A percentile compares a stretch with the other conserved stretches of the same genome.
These are phyloP conservation scores for Colletotrichum sp. DNA, from an alignment of 2,329 filamentous ascomycete species.

Conservation along the genomic window DNA sequence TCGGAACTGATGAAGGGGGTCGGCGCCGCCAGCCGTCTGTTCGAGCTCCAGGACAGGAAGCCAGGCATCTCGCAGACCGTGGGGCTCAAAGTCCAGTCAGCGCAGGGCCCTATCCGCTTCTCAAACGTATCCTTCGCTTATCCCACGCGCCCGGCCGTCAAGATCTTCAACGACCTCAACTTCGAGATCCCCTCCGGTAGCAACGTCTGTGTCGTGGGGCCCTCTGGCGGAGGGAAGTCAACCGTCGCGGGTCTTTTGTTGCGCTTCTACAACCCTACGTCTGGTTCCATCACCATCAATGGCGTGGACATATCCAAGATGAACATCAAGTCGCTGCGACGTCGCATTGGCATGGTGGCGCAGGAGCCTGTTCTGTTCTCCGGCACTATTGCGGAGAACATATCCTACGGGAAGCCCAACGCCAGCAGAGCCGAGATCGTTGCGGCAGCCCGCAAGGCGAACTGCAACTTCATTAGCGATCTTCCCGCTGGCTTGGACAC, in stretches of 20 bases:
- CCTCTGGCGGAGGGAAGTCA: slow-evolving; percentile 94
- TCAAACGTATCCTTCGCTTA: slow-evolving; percentile 88
- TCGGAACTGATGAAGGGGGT: slow-evolving; percentile 99
- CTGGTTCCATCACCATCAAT: slow-evolving; percentile 81
- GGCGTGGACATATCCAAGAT: slow-evolving; percentile 82
- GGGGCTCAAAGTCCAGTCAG: slow-evolving; percentile 79
- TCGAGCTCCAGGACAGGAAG: slow-evolving; percentile 91
- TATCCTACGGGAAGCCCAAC: slow-evolving; percentile 84
- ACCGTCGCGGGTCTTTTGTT: slow-evolving; percentile 92
- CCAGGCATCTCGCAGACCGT: slow-evolving; percentile 88
- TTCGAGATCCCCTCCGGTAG: slow-evolving; percentile 93
- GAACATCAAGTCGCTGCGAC: slow-evolving; percentile 91
- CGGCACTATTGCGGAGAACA: slow-evolving; percentile 85
- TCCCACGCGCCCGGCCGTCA: slow-evolving; percentile 89
- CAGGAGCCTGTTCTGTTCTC: slow-evolving; percentile 95
- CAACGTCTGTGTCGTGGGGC: slow-evolving; percentile 95
- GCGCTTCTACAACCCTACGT: slow-evolving; percentile 86
- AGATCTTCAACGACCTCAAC: slow-evolving; percentile 85
- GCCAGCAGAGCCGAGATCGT: slow-evolving; percentile 84
- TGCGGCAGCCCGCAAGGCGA: slow-evolving; percentile 85
- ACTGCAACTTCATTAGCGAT: slow-evolving; percentile 95
- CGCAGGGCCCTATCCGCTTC: slow-evolving; percentile 88
- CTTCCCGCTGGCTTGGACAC: slow-evolving; percentile 97
- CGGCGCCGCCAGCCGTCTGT: slow-evolving; percentile 92
- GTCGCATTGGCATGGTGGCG: slow-evolving; percentile 92